These are phyloP conservation scores for Citrus australasica DNA, from an alignment of 345 rosid genomes.

Conservation along the genomic window DNA sequence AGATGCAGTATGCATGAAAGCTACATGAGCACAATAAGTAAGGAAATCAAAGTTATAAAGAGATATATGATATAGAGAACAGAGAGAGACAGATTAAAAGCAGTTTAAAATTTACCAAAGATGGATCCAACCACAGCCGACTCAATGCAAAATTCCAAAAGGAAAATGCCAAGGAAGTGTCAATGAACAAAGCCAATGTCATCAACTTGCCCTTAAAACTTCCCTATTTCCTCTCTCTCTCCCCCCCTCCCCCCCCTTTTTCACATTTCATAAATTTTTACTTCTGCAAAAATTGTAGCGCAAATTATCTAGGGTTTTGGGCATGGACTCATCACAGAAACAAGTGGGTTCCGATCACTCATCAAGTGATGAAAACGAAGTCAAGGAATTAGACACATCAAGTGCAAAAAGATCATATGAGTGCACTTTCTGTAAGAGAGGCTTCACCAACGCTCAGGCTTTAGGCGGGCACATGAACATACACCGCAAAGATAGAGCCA, in stretches of 20 bases:
- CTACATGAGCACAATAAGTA: conserved; percentile 19
- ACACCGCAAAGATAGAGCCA: conserved; percentile 61
- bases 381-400: conserved; percentile 18
- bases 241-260: neutral
- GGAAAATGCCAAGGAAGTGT: conserved; percentile 29
- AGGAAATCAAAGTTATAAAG: neutral
- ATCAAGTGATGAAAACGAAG: conserved; percentile 35
- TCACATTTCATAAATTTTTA: neutral
- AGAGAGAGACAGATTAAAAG: neutral
- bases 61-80: neutral
- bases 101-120: neutral
- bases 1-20: conserved; percentile 13
- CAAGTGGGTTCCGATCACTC: conserved; percentile 22
- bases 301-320: neutral
- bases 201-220: conserved; percentile 2
- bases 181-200: conserved; percentile 29
- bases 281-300: neutral
- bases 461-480: conserved; percentile 92
- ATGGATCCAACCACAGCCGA: conserved; percentile 30
- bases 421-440: conserved; percentile 76
- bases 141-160: conserved; percentile 18
- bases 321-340: conserved; percentile 27
- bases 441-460: conserved; percentile 89
- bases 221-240: conserved; percentile 8
- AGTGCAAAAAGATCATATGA: conserved; percentile 43